These are phyloP conservation scores for Colletotrichum viniferum DNA, from an alignment of 2,329 filamentous ascomycete genomes.

Conservation along the genomic window DNA sequence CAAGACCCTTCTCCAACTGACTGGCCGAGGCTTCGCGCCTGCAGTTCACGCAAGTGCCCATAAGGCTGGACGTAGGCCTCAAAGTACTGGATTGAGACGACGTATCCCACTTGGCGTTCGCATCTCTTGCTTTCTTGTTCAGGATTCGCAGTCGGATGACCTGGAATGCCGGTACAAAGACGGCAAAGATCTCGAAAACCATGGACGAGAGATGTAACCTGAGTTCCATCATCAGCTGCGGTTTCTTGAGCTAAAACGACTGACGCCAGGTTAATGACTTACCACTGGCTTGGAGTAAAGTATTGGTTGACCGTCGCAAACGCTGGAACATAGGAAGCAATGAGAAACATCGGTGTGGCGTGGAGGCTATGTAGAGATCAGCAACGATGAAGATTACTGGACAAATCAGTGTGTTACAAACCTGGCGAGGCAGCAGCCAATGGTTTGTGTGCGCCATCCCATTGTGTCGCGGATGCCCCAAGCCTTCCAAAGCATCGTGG, in stretches of 20 bases:
- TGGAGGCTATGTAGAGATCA: slow-evolving; percentile 43
- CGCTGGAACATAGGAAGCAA: slow-evolving; percentile 45
- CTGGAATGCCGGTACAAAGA: slow-evolving; percentile 52
- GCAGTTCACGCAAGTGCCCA: slow-evolving; percentile 21
- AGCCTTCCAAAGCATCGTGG: slow-evolving; percentile 56
- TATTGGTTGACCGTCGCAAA: slow-evolving; percentile 49
- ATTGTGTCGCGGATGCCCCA: slow-evolving; percentile 60
- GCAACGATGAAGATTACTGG: not conserved
- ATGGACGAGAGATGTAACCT: slow-evolving; percentile 55
- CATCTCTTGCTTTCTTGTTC: slow-evolving; percentile 25
- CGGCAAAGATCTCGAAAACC: slow-evolving; percentile 58
- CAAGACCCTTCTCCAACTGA: slow-evolving; percentile 35
- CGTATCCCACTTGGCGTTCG: slow-evolving; percentile 34
- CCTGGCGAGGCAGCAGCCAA: slow-evolving; percentile 38
- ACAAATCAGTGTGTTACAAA: slow-evolving; percentile 14
- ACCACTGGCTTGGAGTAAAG: slow-evolving; percentile 58
- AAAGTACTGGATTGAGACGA: slow-evolving; percentile 26
- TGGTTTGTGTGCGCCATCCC: slow-evolving; percentile 62
- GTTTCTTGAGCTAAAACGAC: not conserved
- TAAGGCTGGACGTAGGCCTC: slow-evolving; percentile 5
- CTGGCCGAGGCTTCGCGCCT: slow-evolving; percentile 21
- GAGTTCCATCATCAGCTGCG: not conserved
- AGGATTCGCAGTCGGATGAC: slow-evolving; percentile 29
- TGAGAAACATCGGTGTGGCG: slow-evolving; percentile 62
- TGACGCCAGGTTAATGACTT: slow-evolving; percentile 9